Percentiles rank a stretch among this genome's conserved stretches.
Evolutionary conservation across 495 filamentous ascomycete species (phyloP).

Genomic region (Neurospora sp.): DNA sequence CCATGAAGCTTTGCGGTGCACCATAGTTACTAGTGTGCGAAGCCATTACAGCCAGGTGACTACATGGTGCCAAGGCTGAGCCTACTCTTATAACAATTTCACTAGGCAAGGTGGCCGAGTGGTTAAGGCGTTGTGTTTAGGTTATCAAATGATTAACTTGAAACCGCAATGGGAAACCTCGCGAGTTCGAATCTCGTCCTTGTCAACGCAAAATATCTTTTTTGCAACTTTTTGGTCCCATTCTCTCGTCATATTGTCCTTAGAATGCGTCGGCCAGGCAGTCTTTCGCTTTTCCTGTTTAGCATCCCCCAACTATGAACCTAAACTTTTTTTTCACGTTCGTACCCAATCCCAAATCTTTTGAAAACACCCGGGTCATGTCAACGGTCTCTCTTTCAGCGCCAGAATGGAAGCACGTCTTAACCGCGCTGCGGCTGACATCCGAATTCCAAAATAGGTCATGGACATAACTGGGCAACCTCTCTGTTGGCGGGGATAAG

Average conservation of each 20-base stretch:
- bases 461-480: not conserved
- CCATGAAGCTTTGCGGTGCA: not conserved
- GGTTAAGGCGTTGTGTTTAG: constrained; percentile 1
- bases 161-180: constrained; percentile 1
- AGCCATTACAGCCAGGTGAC: not conserved
- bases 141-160: not conserved
- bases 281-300: too few relatives aligned
- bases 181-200: not conserved
- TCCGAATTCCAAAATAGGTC: not conserved
- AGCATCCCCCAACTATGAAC: too few relatives aligned
- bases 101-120: not conserved
- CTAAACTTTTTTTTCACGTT: too few relatives aligned
- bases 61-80: not conserved
- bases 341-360: not conserved
- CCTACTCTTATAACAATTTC: accelerated
- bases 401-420: not conserved
- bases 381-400: not conserved
- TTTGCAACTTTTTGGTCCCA: not conserved
- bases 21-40: not conserved
- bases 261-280: too few relatives aligned
- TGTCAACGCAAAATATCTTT: not conserved
- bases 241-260: too few relatives aligned
- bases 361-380: not conserved
- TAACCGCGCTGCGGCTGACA: not conserved
- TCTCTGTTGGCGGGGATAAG: not conserved